Base-by-base conservation (phyloP, 192 early-diverging fungal species). In the Diversispora eburnea region DNA sequence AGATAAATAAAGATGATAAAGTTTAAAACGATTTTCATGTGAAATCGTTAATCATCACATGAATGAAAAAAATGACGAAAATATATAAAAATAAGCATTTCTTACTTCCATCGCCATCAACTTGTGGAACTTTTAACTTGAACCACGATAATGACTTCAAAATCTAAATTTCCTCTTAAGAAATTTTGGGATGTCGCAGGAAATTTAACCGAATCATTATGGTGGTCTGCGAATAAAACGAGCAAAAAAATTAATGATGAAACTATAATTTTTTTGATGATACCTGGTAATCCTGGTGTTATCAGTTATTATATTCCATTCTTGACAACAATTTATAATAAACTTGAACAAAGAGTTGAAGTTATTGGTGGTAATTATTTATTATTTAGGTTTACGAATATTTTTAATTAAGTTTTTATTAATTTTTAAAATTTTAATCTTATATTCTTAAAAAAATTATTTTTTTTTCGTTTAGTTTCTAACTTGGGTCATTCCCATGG, bases 251-350 rank as follows among this genome's bases (percentile, higher is more conserved):
- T 74, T 6, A 77, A 15, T 20, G 48, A 61, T 8, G 58, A 47
- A 15, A 73, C 45, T 33, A 39, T 49, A 12, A 41, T 90, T 0
- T 58, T 87, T 5, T 79, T 91, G 54, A 74, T 89, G 60, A 79
- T 89, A 49, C 83, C 87, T 54, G 92, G 92, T 0, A 94, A 92
- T 83, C 92, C 92, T 4, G 94, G 94, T 3, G 64, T 92, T 46
- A 83, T 91, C 33, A 90, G 94, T 61, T 93, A 93, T 74, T 96
- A 96, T 74, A 85, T 81, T 20, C 78, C 79, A n/a, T 96, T 94
- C 75, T 85, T 90, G 68, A 70, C 85, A 20, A 74, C 77, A 0
- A 80, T 90, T 61, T 87, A 89, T 74, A 73, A 81, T 9, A 57
- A 80, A 49, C 79, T 80, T 54, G 59, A 76, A 41, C 76, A 75